Conservation (phyloP, 768 basidiomycete species). For the Serendipita indica region DNA sequence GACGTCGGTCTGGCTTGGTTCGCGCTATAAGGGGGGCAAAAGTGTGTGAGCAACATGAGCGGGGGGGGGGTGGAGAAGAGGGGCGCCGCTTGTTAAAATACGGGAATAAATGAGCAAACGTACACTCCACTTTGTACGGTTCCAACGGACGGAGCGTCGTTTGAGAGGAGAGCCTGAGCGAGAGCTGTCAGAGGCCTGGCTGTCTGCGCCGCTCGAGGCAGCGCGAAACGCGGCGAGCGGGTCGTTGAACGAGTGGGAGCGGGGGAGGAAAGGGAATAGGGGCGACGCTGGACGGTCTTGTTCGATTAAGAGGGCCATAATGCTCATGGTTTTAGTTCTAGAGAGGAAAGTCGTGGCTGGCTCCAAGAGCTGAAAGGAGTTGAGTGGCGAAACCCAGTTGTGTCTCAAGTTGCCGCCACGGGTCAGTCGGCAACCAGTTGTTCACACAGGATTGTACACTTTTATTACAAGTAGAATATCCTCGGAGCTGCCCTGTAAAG, state of each 20-base stretch:
- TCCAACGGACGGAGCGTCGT: constrained; percentile 5
- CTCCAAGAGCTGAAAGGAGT: no score
- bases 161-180: not conserved
- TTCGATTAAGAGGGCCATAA: constrained; percentile 6
- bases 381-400: no score
- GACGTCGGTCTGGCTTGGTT: constrained; percentile 6
- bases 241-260: constrained; percentile 9
- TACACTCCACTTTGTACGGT: constrained; percentile 5
- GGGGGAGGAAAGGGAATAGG: constrained; percentile 3
- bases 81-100: no score
- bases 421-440: no score
- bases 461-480: no score
- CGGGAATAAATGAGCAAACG: not conserved
- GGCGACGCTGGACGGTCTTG: constrained; percentile 1
- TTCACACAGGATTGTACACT: no score
- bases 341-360: no score
- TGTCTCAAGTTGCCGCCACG: no score
- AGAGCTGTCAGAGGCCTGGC: constrained; percentile 5
- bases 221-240: constrained; percentile 4
- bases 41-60: not conserved
- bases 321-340: no score
- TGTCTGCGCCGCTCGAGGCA: not conserved
- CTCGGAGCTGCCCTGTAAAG: no score
- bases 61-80: no score
- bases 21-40: not conserved